Evolutionary conservation across 2,329 filamentous ascomycete species (phyloP), one percentile per base, ranked within the genome.

Genomic region (Parastagonospora nodorum): DNA sequence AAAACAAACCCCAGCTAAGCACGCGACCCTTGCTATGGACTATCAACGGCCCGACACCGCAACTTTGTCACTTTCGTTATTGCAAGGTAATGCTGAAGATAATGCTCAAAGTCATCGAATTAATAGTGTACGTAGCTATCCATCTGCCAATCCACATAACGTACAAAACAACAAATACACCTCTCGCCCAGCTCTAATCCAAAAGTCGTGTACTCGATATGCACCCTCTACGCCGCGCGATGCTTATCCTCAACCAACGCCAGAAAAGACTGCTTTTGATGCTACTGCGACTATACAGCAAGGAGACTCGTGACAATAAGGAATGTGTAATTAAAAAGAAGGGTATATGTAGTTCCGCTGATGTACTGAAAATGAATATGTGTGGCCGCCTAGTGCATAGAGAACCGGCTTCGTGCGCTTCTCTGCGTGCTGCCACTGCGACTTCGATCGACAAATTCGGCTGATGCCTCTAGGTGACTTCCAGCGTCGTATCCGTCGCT

Each of bases 381-480:
- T 30, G 2, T 40, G 11, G 15, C 8, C 42, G 14, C 42, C 30
- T 38, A 24, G 5, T 31, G 24, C 48, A 32, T 45, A 16, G 48
- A 55, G 40, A 46, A 55, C 30, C 51, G 55, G 48, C 52, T 67
- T 38, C 42, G 63, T 40, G 38, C 57, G 40, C 67, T 72, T 28
- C 57, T 57, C 30, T 67, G 63, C 12, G 69, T 72, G 46, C 71
- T 73, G 12, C 65, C 59, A 37, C 69, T 73, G 19, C 58, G 61
- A 50, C 67, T 71, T 28, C 71, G 61, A 16, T 74, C 68, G 3
- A 75, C 65, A 56, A 75, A 63, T 50, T 75, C 72, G 7, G 71
- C 72, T 9, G 64, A 61, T 3, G 70, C 64, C 43, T 73, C 72
- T 1, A 73, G 61, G 45, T 71, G 67, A n/a, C 54, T 63, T 11